Evolutionary conservation across 2,329 filamentous ascomycete genomes (phyloP).

Genomic region (Onygenales sp.): DNA sequence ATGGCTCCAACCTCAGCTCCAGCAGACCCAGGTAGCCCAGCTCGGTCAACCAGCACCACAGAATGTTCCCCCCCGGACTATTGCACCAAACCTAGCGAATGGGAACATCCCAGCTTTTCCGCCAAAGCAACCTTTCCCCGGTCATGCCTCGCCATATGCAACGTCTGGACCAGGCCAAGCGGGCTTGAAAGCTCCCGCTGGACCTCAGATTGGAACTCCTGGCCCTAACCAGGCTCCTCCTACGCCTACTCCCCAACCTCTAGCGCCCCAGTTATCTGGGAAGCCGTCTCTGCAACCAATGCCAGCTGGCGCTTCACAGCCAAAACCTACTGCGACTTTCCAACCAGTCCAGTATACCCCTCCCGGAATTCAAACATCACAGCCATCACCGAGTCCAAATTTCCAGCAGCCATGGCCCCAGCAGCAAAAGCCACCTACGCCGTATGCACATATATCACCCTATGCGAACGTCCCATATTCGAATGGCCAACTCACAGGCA

Average conservation of each 20-base stretch:
- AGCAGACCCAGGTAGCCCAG: constrained; percentile 6
- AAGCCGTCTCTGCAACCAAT: background rate
- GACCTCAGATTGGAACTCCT: background rate
- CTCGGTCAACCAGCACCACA: background rate
- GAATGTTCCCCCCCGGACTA: background rate
- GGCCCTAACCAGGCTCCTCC: background rate
- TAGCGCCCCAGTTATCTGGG: background rate
- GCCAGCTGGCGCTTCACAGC: background rate
- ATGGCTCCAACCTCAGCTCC: background rate
- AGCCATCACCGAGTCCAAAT: constrained; percentile 11
- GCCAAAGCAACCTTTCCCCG: constrained; percentile 15
- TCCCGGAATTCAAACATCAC: background rate
- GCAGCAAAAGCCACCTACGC: constrained; percentile 22
- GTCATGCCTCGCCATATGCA: constrained; percentile 8
- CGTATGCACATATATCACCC: constrained; percentile 18
- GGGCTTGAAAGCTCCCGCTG: background rate
- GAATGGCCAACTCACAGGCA: constrained; percentile 3
- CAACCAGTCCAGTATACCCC: background rate
- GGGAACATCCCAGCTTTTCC: constrained; percentile 13
- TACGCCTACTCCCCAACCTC: background rate
- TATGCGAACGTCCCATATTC: constrained; percentile 9
- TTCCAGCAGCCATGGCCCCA: constrained; percentile 29
- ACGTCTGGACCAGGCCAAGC: constrained; percentile 4
- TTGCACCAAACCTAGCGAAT: constrained; percentile 10
- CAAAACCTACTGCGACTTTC: background rate